phyloP scores from a whole-genome alignment of 2,329 filamentous ascomycete species.

The Aspergillus hortae region DNA sequence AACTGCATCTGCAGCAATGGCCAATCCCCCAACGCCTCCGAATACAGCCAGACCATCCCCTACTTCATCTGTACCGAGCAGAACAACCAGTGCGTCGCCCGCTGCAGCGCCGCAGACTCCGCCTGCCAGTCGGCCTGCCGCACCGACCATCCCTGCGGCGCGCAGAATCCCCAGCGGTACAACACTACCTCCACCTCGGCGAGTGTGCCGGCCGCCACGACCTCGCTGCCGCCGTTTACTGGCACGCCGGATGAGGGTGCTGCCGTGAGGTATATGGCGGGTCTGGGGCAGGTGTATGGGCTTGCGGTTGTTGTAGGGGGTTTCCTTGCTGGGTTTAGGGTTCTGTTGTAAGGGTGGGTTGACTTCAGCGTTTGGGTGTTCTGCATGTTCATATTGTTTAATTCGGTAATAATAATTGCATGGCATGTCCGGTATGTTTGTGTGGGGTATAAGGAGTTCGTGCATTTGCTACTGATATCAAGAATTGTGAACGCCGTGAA shows the following conservation, averaged over 20 bases:
- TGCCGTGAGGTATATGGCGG: slow-evolving; percentile 37
- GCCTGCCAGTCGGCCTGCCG: slow-evolving; percentile 52
- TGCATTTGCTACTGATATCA: too few species aligned
- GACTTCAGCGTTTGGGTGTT: too few species aligned
- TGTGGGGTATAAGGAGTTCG: too few species aligned
- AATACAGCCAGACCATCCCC: slow-evolving; percentile 61
- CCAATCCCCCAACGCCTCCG: slow-evolving; percentile 54
- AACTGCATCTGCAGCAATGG: slow-evolving; percentile 55
- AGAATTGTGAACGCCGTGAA: too few species aligned
- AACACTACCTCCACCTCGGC: slow-evolving; percentile 41
- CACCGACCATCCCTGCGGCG: slow-evolving; percentile 57
- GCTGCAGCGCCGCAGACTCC: slow-evolving; percentile 46
- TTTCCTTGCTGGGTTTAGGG: slow-evolving; percentile 57
- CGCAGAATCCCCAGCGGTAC: slow-evolving; percentile 56
- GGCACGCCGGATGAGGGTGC: slow-evolving; percentile 30
- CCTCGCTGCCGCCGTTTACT: slow-evolving; percentile 30
- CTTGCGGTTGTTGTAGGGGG: slow-evolving; percentile 52
- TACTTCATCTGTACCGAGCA: slow-evolving; percentile 59
- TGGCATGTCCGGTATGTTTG: too few species aligned
- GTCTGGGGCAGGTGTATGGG: slow-evolving; percentile 56
- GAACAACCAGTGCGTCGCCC: slow-evolving; percentile 53
- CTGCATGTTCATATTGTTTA: too few species aligned
- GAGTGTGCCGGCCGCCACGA: slow-evolving; percentile 32
- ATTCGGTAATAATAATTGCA: too few species aligned
- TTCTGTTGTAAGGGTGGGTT: slow-evolving; percentile 42